Percentiles rank a stretch among this genome's conserved stretches.
Evolutionary conservation across 2,329 filamentous ascomycete genomes (phyloP).

Genomic region (Fusarium temperatum): DNA sequence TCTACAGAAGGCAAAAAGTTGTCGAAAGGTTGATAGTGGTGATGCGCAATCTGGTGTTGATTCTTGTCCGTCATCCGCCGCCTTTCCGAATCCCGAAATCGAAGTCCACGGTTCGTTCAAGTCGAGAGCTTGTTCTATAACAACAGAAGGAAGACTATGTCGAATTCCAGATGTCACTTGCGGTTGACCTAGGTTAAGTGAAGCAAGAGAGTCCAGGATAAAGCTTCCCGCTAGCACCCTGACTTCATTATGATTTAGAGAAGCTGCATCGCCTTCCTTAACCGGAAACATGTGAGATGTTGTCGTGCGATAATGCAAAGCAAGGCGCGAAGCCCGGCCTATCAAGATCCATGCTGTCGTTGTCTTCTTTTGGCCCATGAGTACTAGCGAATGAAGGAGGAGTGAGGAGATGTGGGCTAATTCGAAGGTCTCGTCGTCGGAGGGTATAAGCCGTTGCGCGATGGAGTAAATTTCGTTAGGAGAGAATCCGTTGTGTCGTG

Average conservation of each 20-base stretch:
- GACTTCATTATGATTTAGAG: constrained; percentile 21
- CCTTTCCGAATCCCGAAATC: constrained; percentile 30
- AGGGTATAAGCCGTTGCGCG: constrained; percentile 59
- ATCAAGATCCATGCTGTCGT: constrained; percentile 70
- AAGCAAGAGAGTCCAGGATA: constrained; percentile 68
- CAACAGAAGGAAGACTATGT: constrained; percentile 27
- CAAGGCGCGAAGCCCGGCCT: constrained; percentile 66
- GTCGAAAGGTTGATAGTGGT: constrained; percentile 54
- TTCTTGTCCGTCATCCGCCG: not conserved
- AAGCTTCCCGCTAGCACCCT: constrained; percentile 63
- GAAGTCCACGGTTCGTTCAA: constrained; percentile 35
- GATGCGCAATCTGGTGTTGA: constrained; percentile 37
- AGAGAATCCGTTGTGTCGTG: not conserved
- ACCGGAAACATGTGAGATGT: constrained; percentile 32
- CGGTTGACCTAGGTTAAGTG: constrained; percentile 56
- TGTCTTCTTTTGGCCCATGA: constrained; percentile 66
- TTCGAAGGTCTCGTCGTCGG: constrained; percentile 58
- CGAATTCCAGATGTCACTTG: constrained; percentile 35
- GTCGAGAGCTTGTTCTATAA: constrained; percentile 12
- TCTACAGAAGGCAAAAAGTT: constrained; percentile 52
- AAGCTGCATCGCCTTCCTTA: constrained; percentile 18
- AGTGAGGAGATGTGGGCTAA: constrained; percentile 51
- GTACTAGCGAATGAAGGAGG: constrained; percentile 68
- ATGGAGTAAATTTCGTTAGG: constrained; percentile 57
- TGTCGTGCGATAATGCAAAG: constrained; percentile 44